phyloP scores from a whole-genome alignment of 2,329 filamentous ascomycete genomes.

The Xylaria sp. region DNA sequence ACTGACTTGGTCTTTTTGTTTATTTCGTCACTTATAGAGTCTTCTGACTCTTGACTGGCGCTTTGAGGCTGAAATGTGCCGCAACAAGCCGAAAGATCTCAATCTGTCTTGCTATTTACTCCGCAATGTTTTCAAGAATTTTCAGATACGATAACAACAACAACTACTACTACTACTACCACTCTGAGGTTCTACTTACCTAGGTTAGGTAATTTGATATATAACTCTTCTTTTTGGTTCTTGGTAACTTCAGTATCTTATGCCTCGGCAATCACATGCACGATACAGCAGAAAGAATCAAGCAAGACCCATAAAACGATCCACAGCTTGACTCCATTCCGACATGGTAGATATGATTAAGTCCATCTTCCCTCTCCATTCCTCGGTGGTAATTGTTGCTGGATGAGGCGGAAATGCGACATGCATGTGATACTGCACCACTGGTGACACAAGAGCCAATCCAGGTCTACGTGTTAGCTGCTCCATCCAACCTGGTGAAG shows the following conservation, averaged over 20 bases:
- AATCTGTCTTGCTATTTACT: no score
- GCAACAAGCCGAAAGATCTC: conserved; percentile 19
- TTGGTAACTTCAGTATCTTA: not conserved
- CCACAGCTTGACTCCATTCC: conserved; percentile 23
- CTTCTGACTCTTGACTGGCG: conserved; percentile 18
- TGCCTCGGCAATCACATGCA: conserved; percentile 29
- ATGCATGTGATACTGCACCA: conserved; percentile 22
- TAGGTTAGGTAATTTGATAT: not conserved
- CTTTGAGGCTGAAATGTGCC: conserved; percentile 2
- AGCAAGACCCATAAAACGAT: conserved; percentile 26
- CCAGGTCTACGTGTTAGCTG: not conserved
- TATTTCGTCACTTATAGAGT: conserved; percentile 7
- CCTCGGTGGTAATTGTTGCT: not conserved
- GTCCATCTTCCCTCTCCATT: not conserved
- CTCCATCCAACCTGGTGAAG: not conserved
- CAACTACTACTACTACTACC: no score
- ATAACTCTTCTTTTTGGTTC: not conserved
- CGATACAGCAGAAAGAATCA: not conserved
- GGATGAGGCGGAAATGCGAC: conserved; percentile 2
- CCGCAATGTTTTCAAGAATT: no score
- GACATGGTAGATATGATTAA: conserved; percentile 5
- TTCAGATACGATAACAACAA: not conserved
- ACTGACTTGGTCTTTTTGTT: conserved; percentile 8
- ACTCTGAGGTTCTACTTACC: not conserved
- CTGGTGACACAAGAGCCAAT: not conserved